Percentiles rank a stretch among this genome's conserved stretches.
These are phyloP conservation scores for Pythium biforme DNA, from an alignment of 352 stramenopile species.

Conservation along the genomic window DNA sequence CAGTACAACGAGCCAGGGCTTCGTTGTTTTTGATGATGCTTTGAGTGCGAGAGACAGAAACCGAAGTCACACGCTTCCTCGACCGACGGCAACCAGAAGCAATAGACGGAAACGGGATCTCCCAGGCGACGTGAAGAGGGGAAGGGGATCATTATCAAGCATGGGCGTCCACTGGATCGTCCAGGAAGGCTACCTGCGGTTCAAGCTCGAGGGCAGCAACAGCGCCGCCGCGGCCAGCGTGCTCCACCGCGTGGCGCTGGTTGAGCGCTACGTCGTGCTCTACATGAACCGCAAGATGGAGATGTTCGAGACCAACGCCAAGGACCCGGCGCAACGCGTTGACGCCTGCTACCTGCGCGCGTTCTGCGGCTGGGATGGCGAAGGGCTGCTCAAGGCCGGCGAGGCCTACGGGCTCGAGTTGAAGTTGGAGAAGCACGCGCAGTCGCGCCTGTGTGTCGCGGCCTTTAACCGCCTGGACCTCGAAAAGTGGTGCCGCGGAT, in stretches of 20 bases:
- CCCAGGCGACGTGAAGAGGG: background rate
- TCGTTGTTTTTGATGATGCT: conserved; percentile 16
- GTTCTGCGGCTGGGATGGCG: conserved; percentile 79
- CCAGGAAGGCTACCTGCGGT: conserved; percentile 30
- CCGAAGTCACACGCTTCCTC: conserved; percentile 21
- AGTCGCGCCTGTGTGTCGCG: conserved; percentile 56
- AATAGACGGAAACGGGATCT: background rate
- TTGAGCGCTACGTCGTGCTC: conserved; percentile 72
- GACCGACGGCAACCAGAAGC: conserved; percentile 1
- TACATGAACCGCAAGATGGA: conserved; percentile 80
- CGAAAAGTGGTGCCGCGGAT: conserved; percentile 78
- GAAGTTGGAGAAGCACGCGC: conserved; percentile 57
- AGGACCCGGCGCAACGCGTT: conserved; percentile 30
- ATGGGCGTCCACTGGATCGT: conserved; percentile 36
- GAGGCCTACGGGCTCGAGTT: conserved; percentile 81
- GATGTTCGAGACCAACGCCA: conserved; percentile 53
- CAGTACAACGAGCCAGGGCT: too few relatives aligned
- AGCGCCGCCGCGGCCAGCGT: conserved; percentile 1
- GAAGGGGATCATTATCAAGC: background rate
- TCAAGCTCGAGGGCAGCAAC: conserved; percentile 19
- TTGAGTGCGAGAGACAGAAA: conserved; percentile 7
- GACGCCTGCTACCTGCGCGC: conserved; percentile 52
- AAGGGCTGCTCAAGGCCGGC: conserved; percentile 57
- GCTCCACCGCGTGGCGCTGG: conserved; percentile 23
- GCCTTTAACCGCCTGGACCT: conserved; percentile 82